Evolutionary conservation across 331 rosid species (phyloP), one percentile per base, ranked within the genome.

Genomic region (Dryas integrifolia): DNA sequence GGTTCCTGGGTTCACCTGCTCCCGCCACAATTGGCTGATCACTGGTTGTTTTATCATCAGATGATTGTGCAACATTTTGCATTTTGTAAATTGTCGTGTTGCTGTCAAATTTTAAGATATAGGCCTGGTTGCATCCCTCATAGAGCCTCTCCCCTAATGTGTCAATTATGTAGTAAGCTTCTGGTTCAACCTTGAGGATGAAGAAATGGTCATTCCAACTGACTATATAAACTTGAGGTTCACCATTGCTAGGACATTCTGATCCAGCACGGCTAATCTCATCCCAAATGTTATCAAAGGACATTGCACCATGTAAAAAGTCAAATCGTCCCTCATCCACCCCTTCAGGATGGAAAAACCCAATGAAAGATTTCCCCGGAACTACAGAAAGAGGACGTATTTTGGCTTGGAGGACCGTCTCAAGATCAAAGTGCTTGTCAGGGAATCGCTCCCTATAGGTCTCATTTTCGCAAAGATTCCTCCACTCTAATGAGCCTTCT

Each of bases 201-300:
- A 95, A 95, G 84, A 95, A 95, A 83, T 95, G 99, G 71, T 95
- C 99, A 70, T 95, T 95, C 99, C 99, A 95, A 78, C 99, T 88
- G 56, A 95, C 93, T 26, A 95, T 86, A 35, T 83, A 95, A 76
- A 95, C 81, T 56, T 74, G 87, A 18, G 98, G 88, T 75, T 88
- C 92, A 11, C 72, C 78, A 44, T 71, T 83, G 53, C 74, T 58
- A 12, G 76, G 68, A 76, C 87, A 88, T 46, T 87, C 88, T 0
- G 78, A 79, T 69, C 76, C 96, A 44, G 80, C 79, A 6, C 75
- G 85, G 82, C 87, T 91, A 66, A 95, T 92, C 85, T 95, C 99
- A 65, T 95, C 99, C 99, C 99, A 95, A 47, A 95, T 95, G 87
- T 88, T 92, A 77, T 95, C 99, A 30, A 95, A 90, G 47, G 97